Evolutionary conservation across 1,139 yeast species (phyloP).

Genomic region (Candida dubliniensis): DNA sequence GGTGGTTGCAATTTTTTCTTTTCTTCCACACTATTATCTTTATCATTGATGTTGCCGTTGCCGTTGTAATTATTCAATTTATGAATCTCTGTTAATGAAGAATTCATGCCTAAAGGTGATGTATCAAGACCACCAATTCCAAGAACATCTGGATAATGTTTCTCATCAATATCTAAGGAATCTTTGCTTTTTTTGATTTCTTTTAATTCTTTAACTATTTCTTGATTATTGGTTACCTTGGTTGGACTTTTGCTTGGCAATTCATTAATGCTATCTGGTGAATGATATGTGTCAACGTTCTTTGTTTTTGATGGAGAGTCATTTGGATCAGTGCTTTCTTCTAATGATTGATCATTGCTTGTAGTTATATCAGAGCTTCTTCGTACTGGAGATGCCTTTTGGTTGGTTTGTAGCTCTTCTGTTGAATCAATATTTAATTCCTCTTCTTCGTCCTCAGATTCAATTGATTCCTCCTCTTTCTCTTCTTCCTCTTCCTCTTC

Average conservation of each 20-base stretch:
- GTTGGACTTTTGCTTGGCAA: too few species aligned
- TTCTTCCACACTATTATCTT: neutral
- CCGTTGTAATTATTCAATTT: neutral
- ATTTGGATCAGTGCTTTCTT: too few species aligned
- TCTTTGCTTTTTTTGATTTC: too few species aligned
- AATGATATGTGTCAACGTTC: too few species aligned
- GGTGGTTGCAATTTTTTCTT: neutral
- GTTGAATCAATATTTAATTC: too few species aligned
- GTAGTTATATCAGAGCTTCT: neutral
- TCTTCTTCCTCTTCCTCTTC: neutral
- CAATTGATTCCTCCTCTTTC: neutral
- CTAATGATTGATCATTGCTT: neutral
- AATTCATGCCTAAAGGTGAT: constrained; percentile 15
- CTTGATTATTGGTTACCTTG: too few species aligned
- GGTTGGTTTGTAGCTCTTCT: too few species aligned
- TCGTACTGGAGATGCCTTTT: constrained; percentile 2
- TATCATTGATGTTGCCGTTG: neutral
- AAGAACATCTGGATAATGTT: neutral
- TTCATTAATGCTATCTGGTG: too few species aligned
- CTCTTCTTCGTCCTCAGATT: neutral
- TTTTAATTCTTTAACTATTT: too few species aligned
- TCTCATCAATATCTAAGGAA: neutral
- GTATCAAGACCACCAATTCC: constrained; percentile 7
- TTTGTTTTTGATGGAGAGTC: too few species aligned
- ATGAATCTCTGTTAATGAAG: constrained; percentile 8